Base-by-base conservation (phyloP, 371 early-diverging fungal species). In the Dichotomocladium elegans region DNA sequence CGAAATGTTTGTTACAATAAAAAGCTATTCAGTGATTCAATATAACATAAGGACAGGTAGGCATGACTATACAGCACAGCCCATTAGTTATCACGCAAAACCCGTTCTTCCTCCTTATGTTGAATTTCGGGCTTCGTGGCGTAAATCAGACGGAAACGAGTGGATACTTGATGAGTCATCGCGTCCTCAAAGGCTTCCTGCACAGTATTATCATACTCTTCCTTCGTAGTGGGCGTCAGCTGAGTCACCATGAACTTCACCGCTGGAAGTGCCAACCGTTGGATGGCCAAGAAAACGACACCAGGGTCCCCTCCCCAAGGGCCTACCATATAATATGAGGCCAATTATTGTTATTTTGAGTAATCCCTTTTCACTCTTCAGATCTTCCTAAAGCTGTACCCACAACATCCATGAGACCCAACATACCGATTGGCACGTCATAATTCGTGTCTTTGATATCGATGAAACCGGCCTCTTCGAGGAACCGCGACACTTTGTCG, bases 401-500 rank as follows among this genome's bases (percentile, higher is more conserved):
- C 8, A 42, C 31, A 14, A 1, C n/a, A n/a, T n/a, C n/a, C n/a
- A 6, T 17, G 11, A 24, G 3, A 22, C 42, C 53, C 57, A 60
- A n/a, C n/a, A n/a, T n/a, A n/a, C 75, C 75, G 37, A 75, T 67
- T 25, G 72, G 70, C 0, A 75, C 60, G 45, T 59, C 26, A 29
- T 68, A 68, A 25, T 61, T 47, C 15, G 56, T 53, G 43, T 61
- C 59, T 15, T 48, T 47, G 10, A 72, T 64, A 28, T 63, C 21
- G 3, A 21, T 8, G 27, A 61, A 72, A 3, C 63, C 68, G 10
- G 63, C 60, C 17, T 72, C 51, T 17, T 47, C 28, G 7, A 72
- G 41, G 27, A 55, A 67, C 17, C 31, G 29, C 0, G 66, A 63
- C 1, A 72, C 62, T 46, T 72, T 69, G 11, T 67, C 63, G 22